Evolutionary conservation across 805 yeast species (phyloP), one percentile per base, ranked within the genome.

Genomic region (Kazachstania psychrophila): DNA sequence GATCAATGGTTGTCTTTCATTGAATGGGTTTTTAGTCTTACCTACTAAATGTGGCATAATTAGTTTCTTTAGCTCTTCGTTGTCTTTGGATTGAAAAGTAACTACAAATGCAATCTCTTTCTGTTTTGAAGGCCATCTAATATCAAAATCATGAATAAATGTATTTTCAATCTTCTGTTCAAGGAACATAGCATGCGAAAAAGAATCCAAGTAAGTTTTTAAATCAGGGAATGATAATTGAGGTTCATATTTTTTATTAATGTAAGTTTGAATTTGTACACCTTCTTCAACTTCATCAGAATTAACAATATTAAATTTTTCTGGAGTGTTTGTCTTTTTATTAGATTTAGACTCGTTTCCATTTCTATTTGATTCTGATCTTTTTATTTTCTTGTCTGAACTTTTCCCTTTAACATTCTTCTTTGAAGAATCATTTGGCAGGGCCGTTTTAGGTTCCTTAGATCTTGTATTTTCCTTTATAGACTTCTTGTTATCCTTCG

Each of bases 141-240:
- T 60, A 7, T 64, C 57, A 44, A 75, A 68, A 36, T 72, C 70
- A 0, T 68, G 61, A 26, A 68, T 56, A 34, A 73, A 67, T 7
- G 66, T 64, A 13, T 65, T 62, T 19, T 68, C 71, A 18, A 65
- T 58, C 36, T 71, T 67, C 46, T 79, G 83, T 51, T 80, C 88
- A 28, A 77, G 61, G 41, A 75, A 77, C 38, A 79, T 53, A 36
- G 77, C 77, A 54, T 70, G 71, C 37, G 80, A 69, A 63, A 77
- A 71, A 43, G 75, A 77, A 42, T 69, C 60, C 50, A 70, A 72
- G 49, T 80, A 79, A 14, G 68, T 66, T 8, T 64, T 58, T 46
- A 78, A 50, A 20, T 70, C 61, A 9, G 70, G 71, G 47, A 72
- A 78, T 0, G 66, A 57, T 34, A 72, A 56, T 34, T 60, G 62